Percentiles rank a stretch among this genome's conserved stretches.
Evolutionary conservation across 2,329 filamentous ascomycete genomes (phyloP).

Genomic region (Botrytis elliptica): DNA sequence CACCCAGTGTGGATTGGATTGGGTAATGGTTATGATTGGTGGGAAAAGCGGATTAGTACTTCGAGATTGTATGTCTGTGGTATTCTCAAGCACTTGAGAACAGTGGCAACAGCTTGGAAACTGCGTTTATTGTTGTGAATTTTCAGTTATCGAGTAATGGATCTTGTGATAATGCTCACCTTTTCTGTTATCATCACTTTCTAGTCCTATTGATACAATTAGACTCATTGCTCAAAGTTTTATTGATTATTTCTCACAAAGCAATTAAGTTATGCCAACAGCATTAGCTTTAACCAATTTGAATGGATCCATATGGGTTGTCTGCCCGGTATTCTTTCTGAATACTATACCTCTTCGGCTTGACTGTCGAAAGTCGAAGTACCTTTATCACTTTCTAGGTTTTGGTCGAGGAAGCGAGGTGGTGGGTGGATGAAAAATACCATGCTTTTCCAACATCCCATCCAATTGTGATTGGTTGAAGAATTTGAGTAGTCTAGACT

Average conservation of each 20-base stretch:
- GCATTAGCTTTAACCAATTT: neutral
- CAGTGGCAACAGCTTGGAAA: neutral
- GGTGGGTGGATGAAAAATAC: neutral
- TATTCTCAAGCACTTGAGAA: neutral
- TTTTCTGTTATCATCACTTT: neutral
- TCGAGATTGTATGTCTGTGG: neutral
- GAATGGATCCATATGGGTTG: neutral
- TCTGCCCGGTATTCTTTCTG: neutral
- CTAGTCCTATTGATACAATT: neutral
- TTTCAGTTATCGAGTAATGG: neutral
- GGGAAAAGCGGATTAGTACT: neutral
- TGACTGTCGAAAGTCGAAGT: neutral
- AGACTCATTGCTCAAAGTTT: neutral
- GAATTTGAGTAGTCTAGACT: neutral
- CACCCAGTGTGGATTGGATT: constrained; percentile 33
- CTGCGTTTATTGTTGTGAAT: no score
- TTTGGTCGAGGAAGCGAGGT: neutral
- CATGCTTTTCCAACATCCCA: neutral
- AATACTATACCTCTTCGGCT: accelerated
- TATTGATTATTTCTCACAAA: neutral
- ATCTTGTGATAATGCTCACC: neutral
- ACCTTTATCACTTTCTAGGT: neutral
- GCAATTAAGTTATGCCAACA: neutral
- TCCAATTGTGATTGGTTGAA: neutral
- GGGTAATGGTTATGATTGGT: constrained; percentile 16